Base-by-base conservation (phyloP, 2,329 filamentous ascomycete genomes). In the Colletotrichum aenigma region DNA sequence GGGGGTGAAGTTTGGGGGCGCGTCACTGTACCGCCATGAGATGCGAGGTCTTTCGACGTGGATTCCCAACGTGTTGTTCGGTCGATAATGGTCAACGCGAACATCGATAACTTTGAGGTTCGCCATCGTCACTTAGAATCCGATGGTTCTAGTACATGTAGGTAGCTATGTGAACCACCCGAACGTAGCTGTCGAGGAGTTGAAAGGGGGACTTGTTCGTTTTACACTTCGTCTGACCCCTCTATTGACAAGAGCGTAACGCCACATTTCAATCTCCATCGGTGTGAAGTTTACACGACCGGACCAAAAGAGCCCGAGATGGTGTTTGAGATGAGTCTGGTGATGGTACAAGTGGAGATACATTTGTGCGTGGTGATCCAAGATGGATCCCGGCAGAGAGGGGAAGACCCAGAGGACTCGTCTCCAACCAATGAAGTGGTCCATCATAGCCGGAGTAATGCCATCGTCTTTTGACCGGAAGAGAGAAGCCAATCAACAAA, bases 11-110 rank as follows among this genome's bases (percentile, higher is more conserved):
- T 85, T 79, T 0, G 79, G 56, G 5, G 81, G 82, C 6, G 82
- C 78, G 4, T 85, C 84, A 4, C 81, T 81, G 60, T 88, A 87
- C 8, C 83, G 79, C 87, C 87, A 89, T 3, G 87, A 88, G 58
- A 89, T 84, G 0, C 87, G 83, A 6, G 88, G 88, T 16, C 79
- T 70, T 0, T 80, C 78, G 64, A 88, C 87, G 4, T 82, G 85
- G 34, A 89, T 87, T 8, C 88, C 88, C 4, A 89, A 77, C 15
- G 85, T 26, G 28, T 30, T 56, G 15, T 24, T 81, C 5, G 79
- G 74, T 2, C 80, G 81, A 55, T 87, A 84, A 55, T 88, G 86
- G 77, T 87, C 86, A 68, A 88, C 87, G 2, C 66, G 71, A 2
- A 74, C 66, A 6, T 70, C 66, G 2, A 64, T 52, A 9, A 74